These are phyloP conservation scores for Ramalina intermedia DNA, from an alignment of 495 filamentous ascomycete genomes.

Conservation along the genomic window DNA sequence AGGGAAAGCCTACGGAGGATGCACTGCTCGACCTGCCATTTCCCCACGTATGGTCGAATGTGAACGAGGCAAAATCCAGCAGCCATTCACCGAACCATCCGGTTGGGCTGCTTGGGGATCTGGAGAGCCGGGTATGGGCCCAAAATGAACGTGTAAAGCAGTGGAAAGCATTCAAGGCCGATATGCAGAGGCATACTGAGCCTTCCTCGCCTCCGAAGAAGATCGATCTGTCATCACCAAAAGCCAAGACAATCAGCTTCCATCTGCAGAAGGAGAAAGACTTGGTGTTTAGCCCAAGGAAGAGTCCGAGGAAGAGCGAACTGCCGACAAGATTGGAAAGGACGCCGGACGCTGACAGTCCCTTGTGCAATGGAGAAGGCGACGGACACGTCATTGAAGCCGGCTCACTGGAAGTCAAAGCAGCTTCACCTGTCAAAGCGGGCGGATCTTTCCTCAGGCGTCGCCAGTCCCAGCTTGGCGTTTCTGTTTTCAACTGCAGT, in stretches of 20 bases:
- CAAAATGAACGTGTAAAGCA: conserved; percentile 50
- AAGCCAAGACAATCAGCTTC: not conserved
- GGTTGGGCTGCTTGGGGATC: conserved; percentile 29
- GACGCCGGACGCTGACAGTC: too few relatives aligned
- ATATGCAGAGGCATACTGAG: conserved; percentile 20
- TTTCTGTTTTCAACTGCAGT: not conserved
- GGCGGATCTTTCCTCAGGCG: not conserved
- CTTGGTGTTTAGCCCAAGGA: conserved; percentile 35
- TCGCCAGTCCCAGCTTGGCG: not conserved
- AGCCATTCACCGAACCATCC: conserved; percentile 31
- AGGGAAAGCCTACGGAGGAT: conserved; percentile 41
- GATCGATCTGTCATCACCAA: not conserved
- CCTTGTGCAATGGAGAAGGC: too few relatives aligned
- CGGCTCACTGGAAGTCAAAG: too few relatives aligned
- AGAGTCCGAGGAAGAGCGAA: conserved; percentile 10
- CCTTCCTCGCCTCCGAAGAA: conserved; percentile 6
- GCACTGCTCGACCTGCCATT: conserved; percentile 50
- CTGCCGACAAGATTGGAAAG: not conserved
- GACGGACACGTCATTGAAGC: too few relatives aligned
- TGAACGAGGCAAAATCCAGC: conserved; percentile 37
- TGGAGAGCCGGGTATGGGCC: conserved; percentile 43
- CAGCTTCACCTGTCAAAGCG: too few relatives aligned
- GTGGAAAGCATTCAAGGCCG: conserved; percentile 56
- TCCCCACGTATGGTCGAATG: conserved; percentile 48
- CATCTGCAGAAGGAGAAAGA: conserved; percentile 25